These are phyloP conservation scores for Roridomyces roridus DNA, from an alignment of 768 basidiomycete species.

Conservation along the genomic window DNA sequence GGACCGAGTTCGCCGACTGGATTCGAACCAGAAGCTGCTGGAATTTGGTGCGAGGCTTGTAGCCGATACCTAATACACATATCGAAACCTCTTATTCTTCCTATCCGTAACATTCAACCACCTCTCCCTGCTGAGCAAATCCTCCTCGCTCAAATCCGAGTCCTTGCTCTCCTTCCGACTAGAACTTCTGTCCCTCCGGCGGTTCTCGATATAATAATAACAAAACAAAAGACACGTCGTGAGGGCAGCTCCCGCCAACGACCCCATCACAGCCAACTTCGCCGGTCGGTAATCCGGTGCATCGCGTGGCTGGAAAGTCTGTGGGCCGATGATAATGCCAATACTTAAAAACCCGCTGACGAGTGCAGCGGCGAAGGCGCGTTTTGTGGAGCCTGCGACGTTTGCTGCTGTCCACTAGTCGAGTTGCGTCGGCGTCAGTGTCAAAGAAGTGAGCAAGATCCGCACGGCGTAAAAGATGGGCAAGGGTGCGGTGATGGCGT, in stretches of 20 bases:
- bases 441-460: too few species aligned
- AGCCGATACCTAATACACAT: neutral
- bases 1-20: too few species aligned
- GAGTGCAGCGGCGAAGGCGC: neutral
- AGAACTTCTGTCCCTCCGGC: too few species aligned
- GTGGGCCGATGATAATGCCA: neutral
- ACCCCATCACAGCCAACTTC: neutral
- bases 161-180: too few species aligned
- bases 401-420: neutral
- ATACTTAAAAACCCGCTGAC: neutral
- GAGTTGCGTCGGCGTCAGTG: neutral
- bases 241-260: neutral
- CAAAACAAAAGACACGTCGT: neutral
- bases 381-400: neutral
- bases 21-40: too few species aligned
- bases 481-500: neutral
- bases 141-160: too few species aligned
- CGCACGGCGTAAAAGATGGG: neutral
- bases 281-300: neutral
- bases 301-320: neutral
- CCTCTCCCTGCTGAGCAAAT: neutral
- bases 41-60: too few species aligned
- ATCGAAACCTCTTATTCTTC: neutral
- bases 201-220: neutral
- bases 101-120: conserved; percentile 3